Percentiles rank a stretch among this genome's conserved stretches.
phyloP scores from a whole-genome alignment of 1,139 yeast genomes.

The Geotrichum siamense region DNA sequence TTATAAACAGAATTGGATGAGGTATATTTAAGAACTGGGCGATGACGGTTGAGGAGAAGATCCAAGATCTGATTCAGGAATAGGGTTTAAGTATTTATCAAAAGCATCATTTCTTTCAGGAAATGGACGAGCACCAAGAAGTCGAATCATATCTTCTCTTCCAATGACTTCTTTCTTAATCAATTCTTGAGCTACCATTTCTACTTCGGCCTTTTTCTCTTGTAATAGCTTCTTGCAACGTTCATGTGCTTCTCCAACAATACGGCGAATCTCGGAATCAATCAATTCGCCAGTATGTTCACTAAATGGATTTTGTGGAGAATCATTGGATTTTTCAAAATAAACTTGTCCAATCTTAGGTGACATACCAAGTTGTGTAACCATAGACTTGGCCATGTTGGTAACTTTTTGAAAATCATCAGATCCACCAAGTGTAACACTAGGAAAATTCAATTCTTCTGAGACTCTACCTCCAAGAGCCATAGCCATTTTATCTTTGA shows the following conservation, averaged over 20 bases:
- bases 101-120: conserved; percentile 88
- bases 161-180: conserved; percentile 78
- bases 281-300: conserved; percentile 75
- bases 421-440: conserved; percentile 91
- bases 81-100: conserved; percentile 57
- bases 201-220: conserved; percentile 70
- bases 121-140: conserved; percentile 85
- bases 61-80: conserved; percentile 6
- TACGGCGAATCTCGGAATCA: conserved; percentile 76
- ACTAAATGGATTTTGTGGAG: conserved; percentile 79
- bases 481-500: conserved; percentile 89
- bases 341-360: conserved; percentile 73
- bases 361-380: conserved; percentile 87
- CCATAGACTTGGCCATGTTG: conserved; percentile 89
- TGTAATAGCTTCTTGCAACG: conserved; percentile 59
- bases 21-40: neutral
- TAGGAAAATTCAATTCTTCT: conserved; percentile 81
- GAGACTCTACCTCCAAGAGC: conserved; percentile 95
- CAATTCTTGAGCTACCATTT: conserved; percentile 77
- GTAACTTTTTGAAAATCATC: conserved; percentile 98
- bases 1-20: too few species aligned
- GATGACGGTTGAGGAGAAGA: neutral
- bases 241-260: conserved; percentile 70
- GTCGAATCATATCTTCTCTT: conserved; percentile 81
- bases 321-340: conserved; percentile 42